Percentiles rank a stretch among this genome's conserved stretches.
These are phyloP conservation scores for Lodderomyces margitis DNA, from an alignment of 1,139 yeast genomes.

Conservation along the genomic window DNA sequence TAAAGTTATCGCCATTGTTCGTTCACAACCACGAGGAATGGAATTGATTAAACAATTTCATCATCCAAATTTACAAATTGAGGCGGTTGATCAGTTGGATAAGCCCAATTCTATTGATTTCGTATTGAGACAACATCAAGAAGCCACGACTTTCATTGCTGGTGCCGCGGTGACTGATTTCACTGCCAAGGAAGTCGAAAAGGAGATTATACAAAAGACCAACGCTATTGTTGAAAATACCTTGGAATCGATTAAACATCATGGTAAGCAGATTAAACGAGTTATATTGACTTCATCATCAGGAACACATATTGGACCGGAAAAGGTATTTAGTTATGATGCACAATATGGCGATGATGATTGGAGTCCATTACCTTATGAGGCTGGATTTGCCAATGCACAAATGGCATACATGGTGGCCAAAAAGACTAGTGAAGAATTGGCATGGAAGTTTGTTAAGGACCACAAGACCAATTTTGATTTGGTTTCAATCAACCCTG, in stretches of 20 bases:
- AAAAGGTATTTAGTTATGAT: constrained; percentile 11
- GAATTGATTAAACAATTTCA: constrained; percentile 26
- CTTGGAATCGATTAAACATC: constrained; percentile 21
- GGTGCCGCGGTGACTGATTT: constrained; percentile 29
- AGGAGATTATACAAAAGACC: constrained; percentile 22
- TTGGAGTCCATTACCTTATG: constrained; percentile 31
- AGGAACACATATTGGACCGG: constrained; percentile 20
- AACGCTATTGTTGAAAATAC: constrained; percentile 26
- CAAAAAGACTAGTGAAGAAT: constrained; percentile 25
- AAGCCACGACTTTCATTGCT: constrained; percentile 52
- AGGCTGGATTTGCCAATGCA: constrained; percentile 15
- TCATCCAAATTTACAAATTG: constrained; percentile 23
- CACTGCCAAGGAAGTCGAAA: constrained; percentile 22
- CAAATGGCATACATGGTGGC: constrained; percentile 21
- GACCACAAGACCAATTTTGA: constrained; percentile 20
- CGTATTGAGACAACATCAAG: constrained; percentile 45
- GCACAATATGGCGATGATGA: constrained; percentile 21
- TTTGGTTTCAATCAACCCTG: constrained; percentile 17
- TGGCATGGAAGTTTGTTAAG: constrained; percentile 25
- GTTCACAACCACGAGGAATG: constrained; percentile 51
- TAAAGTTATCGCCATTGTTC: constrained; percentile 58
- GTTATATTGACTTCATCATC: constrained; percentile 32
- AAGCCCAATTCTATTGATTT: constrained; percentile 49
- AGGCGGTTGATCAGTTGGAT: constrained; percentile 51
- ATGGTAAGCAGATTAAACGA: constrained; percentile 24